Conservation (phyloP, 2,329 filamentous ascomycete genomes). For the Hypoxylon sp. region DNA sequence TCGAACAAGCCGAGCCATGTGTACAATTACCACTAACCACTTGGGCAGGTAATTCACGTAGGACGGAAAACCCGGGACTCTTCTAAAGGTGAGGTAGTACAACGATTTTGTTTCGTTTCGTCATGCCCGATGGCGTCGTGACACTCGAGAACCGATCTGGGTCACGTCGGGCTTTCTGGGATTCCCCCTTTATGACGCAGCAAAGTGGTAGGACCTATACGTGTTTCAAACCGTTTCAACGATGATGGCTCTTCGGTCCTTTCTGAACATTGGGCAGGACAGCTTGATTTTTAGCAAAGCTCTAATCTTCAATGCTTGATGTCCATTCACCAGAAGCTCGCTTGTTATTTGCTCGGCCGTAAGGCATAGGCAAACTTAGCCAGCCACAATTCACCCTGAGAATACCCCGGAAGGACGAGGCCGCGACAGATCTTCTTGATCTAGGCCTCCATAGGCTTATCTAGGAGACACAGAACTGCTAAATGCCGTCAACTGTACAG, state of each 20-base stretch:
- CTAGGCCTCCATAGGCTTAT: conserved; percentile 37
- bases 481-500: conserved; percentile 42
- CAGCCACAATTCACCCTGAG: conserved; percentile 28
- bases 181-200: conserved; percentile 37
- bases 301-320: conserved; percentile 17
- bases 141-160: conserved; percentile 39
- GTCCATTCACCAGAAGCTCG: conserved; percentile 19
- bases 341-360: conserved; percentile 42
- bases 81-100: conserved; percentile 39
- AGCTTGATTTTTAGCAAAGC: conserved; percentile 13
- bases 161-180: conserved; percentile 26
- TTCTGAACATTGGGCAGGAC: conserved; percentile 25
- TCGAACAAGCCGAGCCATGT: conserved; percentile 12
- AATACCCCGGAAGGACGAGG: conserved; percentile 20
- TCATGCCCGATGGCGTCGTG: conserved; percentile 45
- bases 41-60: conserved; percentile 28
- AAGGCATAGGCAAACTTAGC: conserved; percentile 39
- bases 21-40: conserved; percentile 28
- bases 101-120: conserved; percentile 46
- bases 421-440: conserved; percentile 34
- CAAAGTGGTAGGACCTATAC: conserved; percentile 39
- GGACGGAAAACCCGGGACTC: conserved; percentile 37
- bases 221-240: conserved; percentile 46
- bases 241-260: conserved; percentile 41
- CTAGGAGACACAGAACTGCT: conserved; percentile 40